phyloP scores from a whole-genome alignment of 495 filamentous ascomycete genomes.

The Annulohypoxylon maeteangense region DNA sequence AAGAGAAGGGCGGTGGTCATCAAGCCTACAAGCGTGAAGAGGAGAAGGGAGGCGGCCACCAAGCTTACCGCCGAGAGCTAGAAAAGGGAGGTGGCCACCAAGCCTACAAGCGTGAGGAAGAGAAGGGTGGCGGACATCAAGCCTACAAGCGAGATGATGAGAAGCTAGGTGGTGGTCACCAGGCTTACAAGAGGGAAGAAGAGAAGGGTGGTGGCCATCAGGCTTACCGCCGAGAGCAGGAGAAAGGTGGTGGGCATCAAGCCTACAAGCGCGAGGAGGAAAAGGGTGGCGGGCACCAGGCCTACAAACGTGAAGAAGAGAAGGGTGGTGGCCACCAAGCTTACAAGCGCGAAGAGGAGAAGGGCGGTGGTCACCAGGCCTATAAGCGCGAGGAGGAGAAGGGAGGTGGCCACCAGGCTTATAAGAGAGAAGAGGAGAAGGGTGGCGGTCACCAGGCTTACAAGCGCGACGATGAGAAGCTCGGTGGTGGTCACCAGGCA shows the following conservation, averaged over 20 bases:
- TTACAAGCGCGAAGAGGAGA: neutral
- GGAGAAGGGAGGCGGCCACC: neutral
- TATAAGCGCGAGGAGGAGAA: neutral
- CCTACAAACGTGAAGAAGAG: neutral
- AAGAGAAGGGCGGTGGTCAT: neutral
- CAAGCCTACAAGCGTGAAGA: neutral
- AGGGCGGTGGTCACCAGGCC: neutral
- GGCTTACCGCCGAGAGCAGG: neutral
- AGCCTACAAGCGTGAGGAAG: too few relatives aligned
- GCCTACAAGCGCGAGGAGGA: neutral
- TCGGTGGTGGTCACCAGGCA: neutral
- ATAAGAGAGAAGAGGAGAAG: too few relatives aligned
- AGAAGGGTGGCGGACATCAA: neutral
- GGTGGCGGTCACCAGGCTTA: neutral
- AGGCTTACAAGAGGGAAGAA: neutral
- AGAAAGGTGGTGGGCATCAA: neutral
- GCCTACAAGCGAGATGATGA: neutral
- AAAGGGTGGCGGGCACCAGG: neutral
- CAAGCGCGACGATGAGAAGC: neutral
- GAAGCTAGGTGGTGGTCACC: neutral
- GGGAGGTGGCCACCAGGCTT: too few relatives aligned
- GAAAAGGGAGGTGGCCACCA: too few relatives aligned
- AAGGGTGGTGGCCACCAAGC: neutral
- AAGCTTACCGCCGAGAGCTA: too few relatives aligned
- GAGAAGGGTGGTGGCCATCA: neutral